These are phyloP conservation scores for Hypoxylon sp. DNA, from an alignment of 2,329 filamentous ascomycete species.

Conservation along the genomic window DNA sequence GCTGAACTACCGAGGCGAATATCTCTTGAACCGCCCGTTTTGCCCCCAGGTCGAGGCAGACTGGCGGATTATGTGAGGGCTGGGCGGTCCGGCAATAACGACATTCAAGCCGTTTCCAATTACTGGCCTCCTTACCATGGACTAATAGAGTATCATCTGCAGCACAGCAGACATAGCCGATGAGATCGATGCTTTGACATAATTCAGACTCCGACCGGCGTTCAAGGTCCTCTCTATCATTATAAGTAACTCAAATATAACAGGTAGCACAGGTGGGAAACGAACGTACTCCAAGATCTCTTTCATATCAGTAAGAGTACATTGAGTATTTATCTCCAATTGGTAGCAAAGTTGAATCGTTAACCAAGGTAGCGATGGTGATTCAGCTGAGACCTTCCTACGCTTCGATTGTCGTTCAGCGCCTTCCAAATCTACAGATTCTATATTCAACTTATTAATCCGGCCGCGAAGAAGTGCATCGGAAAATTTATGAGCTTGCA, in stretches of 20 bases:
- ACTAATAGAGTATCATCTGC: slow-evolving; percentile 62
- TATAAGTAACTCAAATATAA: slow-evolving; percentile 50
- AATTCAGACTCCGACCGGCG: slow-evolving; percentile 64
- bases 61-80: slow-evolving; percentile 16
- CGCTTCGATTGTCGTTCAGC: slow-evolving; percentile 52
- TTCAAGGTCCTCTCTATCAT: slow-evolving; percentile 60
- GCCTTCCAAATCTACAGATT: slow-evolving; percentile 13
- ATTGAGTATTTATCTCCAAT: slow-evolving; percentile 50
- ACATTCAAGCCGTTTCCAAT: slow-evolving; percentile 43
- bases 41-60: slow-evolving; percentile 44
- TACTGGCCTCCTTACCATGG: slow-evolving; percentile 20
- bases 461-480: slow-evolving; percentile 48
- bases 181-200: slow-evolving; percentile 66
- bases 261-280: not conserved
- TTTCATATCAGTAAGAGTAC: slow-evolving; percentile 53
- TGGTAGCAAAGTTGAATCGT: slow-evolving; percentile 49
- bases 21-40: slow-evolving; percentile 61
- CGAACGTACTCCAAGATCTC: slow-evolving; percentile 64
- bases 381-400: slow-evolving; percentile 51
- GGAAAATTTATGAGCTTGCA: slow-evolving; percentile 48
- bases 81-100: slow-evolving; percentile 43
- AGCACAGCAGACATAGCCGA: slow-evolving; percentile 72
- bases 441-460: slow-evolving; percentile 46
- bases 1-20: slow-evolving; percentile 64
- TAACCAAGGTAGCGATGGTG: slow-evolving; percentile 46